Evolutionary conservation across 2,329 filamentous ascomycete species (phyloP).

Genomic region (Colletotrichum aenigma): DNA sequence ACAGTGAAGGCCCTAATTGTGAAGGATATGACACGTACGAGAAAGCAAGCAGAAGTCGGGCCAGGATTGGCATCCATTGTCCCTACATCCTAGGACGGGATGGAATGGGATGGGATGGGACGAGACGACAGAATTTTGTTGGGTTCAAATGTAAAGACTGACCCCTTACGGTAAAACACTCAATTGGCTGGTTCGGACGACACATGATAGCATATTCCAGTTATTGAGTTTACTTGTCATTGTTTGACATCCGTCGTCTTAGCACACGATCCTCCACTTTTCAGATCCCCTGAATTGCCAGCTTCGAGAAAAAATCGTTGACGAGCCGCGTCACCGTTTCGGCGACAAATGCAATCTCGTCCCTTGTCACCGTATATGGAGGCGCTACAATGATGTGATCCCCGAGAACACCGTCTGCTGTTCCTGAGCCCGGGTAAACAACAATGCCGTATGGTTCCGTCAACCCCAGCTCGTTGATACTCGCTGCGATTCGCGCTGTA

Average conservation of each 20-base stretch:
- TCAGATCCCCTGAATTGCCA: neutral
- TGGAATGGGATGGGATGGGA: neutral
- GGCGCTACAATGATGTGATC: conserved; percentile 75
- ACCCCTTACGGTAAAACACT: neutral
- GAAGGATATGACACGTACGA: neutral
- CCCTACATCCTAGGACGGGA: neutral
- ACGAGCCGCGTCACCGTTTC: conserved; percentile 28
- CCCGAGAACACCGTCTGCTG: conserved; percentile 61
- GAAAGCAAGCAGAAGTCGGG: neutral
- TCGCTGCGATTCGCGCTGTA: conserved; percentile 34
- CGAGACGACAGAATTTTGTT: neutral
- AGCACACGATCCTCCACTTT: neutral
- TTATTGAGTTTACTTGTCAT: neutral
- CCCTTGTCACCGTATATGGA: conserved; percentile 65
- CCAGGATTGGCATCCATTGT: neutral
- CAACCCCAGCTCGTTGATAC: conserved; percentile 29
- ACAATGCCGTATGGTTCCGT: conserved; percentile 37
- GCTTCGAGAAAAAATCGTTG: conserved; percentile 46
- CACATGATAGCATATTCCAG: neutral
- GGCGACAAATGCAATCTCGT: conserved; percentile 50
- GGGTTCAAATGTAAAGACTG: neutral
- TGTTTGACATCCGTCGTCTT: neutral
- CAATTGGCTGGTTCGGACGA: neutral
- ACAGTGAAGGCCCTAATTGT: neutral
- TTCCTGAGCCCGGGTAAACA: conserved; percentile 68